Conservation (phyloP, 495 filamentous ascomycete species). For the Neurospora terricola region DNA sequence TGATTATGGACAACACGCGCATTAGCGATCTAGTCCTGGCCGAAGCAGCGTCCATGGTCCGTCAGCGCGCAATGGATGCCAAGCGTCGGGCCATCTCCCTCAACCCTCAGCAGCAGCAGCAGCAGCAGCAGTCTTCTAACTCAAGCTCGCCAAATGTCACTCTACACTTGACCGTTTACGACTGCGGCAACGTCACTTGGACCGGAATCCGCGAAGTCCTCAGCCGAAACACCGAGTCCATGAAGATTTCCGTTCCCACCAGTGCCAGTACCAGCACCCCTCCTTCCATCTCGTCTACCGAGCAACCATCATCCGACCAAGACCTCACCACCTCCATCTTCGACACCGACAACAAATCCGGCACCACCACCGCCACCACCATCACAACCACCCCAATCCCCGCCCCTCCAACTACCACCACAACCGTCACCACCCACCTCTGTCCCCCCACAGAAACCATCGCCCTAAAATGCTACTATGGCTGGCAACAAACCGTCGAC, state of each 20-base stretch:
- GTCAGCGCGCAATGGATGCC: slow-evolving; percentile 49
- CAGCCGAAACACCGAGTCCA: slow-evolving; percentile 65
- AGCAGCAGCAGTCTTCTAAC: not conserved
- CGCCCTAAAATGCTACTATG: slow-evolving; percentile 84
- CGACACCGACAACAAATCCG: not conserved
- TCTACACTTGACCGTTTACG: slow-evolving; percentile 75
- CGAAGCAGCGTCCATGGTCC: slow-evolving; percentile 71
- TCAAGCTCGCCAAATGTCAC: slow-evolving; percentile 35
- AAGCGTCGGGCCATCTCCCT: slow-evolving; percentile 26
- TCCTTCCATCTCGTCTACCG: not conserved
- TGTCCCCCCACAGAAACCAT: slow-evolving; percentile 65
- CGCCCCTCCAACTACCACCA: not conserved
- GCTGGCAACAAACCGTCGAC: slow-evolving; percentile 88
- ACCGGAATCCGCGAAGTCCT: slow-evolving; percentile 80
- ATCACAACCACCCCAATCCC: not conserved
- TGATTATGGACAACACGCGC: slow-evolving; percentile 92
- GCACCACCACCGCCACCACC: not conserved
- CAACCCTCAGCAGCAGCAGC: not conserved
- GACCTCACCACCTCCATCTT: not conserved
- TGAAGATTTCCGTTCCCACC: slow-evolving; percentile 25
- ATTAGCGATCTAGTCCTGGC: slow-evolving; percentile 79
- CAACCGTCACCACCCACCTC: slow-evolving; percentile 2
- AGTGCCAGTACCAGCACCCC: too few species aligned
- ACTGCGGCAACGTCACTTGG: slow-evolving; percentile 88
- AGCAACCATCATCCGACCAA: not conserved